Conservation (phyloP, 768 basidiomycete species). For the Trametes gibbosa region DNA sequence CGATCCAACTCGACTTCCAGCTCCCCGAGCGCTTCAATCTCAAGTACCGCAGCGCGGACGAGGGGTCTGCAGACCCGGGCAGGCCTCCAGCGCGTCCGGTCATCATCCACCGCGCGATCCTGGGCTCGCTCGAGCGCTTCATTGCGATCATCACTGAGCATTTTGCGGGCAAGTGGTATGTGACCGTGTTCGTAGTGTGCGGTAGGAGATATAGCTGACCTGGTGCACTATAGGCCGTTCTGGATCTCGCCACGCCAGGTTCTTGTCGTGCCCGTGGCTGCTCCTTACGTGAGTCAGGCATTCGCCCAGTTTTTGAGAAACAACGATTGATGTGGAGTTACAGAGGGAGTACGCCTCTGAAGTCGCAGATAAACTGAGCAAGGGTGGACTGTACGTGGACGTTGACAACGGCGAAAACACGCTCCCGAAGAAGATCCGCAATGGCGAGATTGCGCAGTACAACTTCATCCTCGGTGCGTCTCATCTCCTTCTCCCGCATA, state of each 20-base stretch:
- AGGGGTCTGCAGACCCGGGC: conserved; percentile 42
- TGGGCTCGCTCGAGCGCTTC: conserved; percentile 93
- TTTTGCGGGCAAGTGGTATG: conserved; percentile 94
- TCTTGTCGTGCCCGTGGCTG: conserved; percentile 89
- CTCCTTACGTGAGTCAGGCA: conserved; percentile 66
- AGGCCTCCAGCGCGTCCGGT: conserved; percentile 75
- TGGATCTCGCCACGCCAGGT: conserved; percentile 98
- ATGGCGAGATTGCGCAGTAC: conserved; percentile 96
- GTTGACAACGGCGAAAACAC: conserved; percentile 93
- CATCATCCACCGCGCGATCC: conserved; percentile 96
- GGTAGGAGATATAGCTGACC: neutral
- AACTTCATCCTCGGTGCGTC: conserved; percentile 89
- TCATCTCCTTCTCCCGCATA: neutral
- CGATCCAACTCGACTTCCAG: conserved; percentile 99
- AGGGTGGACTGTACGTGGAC: conserved; percentile 80
- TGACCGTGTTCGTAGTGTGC: conserved; percentile 1
- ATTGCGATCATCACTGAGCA: conserved; percentile 97
- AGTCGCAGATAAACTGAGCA: conserved; percentile 64
- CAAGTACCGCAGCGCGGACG: conserved; percentile 81
- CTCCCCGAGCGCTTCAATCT: conserved; percentile 95
- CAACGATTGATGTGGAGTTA: conserved; percentile 7
- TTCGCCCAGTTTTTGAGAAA: neutral
- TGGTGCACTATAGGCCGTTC: conserved; percentile 69
- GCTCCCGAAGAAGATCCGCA: conserved; percentile 94
- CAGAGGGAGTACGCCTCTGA: conserved; percentile 90